phyloP scores from a whole-genome alignment of 2,329 filamentous ascomycete species.

The Fusarium hostae region DNA sequence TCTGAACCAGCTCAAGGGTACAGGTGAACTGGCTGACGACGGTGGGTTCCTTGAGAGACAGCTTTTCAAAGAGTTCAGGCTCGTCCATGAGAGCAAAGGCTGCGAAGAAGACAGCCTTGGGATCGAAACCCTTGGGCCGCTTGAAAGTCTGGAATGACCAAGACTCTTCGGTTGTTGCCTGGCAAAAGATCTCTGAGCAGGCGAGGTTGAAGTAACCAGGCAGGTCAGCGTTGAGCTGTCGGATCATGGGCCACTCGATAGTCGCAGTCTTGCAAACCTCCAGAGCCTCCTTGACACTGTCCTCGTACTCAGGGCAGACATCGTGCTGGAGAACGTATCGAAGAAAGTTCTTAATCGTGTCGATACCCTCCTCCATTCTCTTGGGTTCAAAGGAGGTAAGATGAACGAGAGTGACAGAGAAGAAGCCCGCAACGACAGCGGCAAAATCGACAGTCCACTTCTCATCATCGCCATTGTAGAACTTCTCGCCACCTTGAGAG shows the following conservation, averaged over 20 bases:
- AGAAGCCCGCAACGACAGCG: constrained; percentile 79
- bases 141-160: constrained; percentile 46
- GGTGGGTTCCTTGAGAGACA: constrained; percentile 37
- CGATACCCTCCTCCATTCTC: constrained; percentile 67
- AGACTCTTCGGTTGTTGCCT: constrained; percentile 37
- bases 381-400: constrained; percentile 66
- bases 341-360: constrained; percentile 85
- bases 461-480: constrained; percentile 63
- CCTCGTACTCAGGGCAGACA: constrained; percentile 83
- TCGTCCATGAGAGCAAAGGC: constrained; percentile 55
- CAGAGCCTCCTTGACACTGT: constrained; percentile 74
- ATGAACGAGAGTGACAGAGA: constrained; percentile 70
- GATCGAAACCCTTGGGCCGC: constrained; percentile 54
- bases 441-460: constrained; percentile 85
- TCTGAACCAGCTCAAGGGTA: constrained; percentile 68
- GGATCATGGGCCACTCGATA: constrained; percentile 71
- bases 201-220: constrained; percentile 87
- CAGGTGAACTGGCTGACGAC: constrained; percentile 61
- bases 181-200: constrained; percentile 73
- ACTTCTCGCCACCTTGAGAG: constrained; percentile 56
- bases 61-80: constrained; percentile 46
- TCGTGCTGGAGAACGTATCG: constrained; percentile 87
- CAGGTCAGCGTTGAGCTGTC: constrained; percentile 62
- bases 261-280: constrained; percentile 73
- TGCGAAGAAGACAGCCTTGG: constrained; percentile 57